phyloP scores from a whole-genome alignment of 164 flowering plant species.

The Kalanchoe fedtschenkoi region DNA sequence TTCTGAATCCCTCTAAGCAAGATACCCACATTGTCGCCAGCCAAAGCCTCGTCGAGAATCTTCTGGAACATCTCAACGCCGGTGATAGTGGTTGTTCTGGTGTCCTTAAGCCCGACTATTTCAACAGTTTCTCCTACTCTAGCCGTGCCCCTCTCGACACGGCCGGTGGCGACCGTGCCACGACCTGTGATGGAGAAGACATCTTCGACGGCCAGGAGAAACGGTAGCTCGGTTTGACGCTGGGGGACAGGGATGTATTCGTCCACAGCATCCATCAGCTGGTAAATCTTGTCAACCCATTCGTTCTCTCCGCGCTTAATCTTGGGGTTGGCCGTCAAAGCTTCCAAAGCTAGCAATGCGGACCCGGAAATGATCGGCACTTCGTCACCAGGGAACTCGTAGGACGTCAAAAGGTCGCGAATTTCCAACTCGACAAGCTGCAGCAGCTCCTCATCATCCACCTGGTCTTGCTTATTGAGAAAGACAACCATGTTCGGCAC shows the following conservation, averaged over 20 bases:
- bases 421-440: constrained; percentile 62
- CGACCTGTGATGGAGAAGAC: constrained; percentile 63
- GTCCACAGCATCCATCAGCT: constrained; percentile 56
- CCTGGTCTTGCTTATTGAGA: constrained; percentile 56
- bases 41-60: constrained; percentile 49
- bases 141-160: constrained; percentile 49
- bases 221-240: constrained; percentile 53
- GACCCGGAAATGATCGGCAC: constrained; percentile 53
- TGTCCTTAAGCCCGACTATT: constrained; percentile 46
- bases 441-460: constrained; percentile 56
- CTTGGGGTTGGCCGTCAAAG: constrained; percentile 35
- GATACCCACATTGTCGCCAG: constrained; percentile 60
- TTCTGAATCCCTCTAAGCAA: constrained; percentile 58
- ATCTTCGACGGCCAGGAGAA: constrained; percentile 52
- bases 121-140: constrained; percentile 46
- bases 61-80: constrained; percentile 72
- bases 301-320: constrained; percentile 43
- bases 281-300: constrained; percentile 60
- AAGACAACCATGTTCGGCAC: constrained; percentile 62
- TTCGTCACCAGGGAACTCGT: constrained; percentile 63
- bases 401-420: constrained; percentile 36
- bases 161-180: constrained; percentile 65
- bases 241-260: constrained; percentile 47
- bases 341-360: constrained; percentile 50
- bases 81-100: constrained; percentile 40